Conservation (phyloP, 2,329 filamentous ascomycete genomes). For the Aurifilum marmelostoma region DNA sequence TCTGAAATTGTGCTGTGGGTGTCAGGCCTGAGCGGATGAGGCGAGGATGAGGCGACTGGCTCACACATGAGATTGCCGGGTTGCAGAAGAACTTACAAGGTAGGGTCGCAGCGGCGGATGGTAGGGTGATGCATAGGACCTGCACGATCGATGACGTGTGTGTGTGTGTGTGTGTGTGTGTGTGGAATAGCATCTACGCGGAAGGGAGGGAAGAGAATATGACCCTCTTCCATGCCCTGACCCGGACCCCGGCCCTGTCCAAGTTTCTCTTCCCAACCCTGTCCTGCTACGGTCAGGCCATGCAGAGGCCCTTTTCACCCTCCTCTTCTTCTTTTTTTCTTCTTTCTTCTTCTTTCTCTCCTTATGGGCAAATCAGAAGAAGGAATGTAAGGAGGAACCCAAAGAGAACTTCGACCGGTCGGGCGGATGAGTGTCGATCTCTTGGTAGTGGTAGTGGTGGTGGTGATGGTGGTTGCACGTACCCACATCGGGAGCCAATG, state of each 20-base stretch:
- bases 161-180: background rate
- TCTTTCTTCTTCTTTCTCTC: too few relatives aligned
- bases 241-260: background rate
- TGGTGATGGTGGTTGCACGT: background rate
- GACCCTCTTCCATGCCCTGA: background rate
- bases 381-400: background rate
- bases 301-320: background rate
- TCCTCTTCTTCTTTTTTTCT: too few relatives aligned
- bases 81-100: background rate
- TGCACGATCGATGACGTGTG: background rate
- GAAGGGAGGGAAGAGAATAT: background rate
- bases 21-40: slow-evolving; percentile 7
- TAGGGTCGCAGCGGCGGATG: background rate
- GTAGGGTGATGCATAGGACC: background rate
- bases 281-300: background rate
- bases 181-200: background rate
- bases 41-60: slow-evolving; percentile 13
- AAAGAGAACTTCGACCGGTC: slow-evolving; percentile 2
- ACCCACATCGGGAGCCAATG: slow-evolving; percentile 11
- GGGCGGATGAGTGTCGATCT: background rate
- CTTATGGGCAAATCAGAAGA: too few relatives aligned
- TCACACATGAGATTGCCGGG: slow-evolving; percentile 15
- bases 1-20: slow-evolving; percentile 28
- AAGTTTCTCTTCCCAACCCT: background rate
- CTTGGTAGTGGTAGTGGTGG: background rate